Conservation (phyloP, 2,329 filamentous ascomycete species). For the Fusarium hainanense region DNA sequence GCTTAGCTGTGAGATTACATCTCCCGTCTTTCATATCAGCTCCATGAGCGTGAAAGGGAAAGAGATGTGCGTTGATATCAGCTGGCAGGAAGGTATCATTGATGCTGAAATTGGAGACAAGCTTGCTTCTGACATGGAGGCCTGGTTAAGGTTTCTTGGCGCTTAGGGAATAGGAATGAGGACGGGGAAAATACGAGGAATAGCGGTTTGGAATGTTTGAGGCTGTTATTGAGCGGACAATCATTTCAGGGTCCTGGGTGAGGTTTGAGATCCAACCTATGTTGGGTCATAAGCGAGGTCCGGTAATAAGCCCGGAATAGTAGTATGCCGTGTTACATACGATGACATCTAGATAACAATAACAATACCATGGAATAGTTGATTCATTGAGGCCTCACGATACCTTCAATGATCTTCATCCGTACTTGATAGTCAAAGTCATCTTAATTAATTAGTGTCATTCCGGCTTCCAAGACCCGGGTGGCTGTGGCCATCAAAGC, state of each 20-base stretch:
- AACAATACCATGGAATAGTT: neutral
- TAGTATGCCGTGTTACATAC: neutral
- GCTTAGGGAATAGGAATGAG: slow-evolving; percentile 17
- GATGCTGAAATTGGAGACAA: slow-evolving; percentile 33
- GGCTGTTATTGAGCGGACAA: neutral
- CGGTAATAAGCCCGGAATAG: neutral
- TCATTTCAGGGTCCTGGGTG: neutral
- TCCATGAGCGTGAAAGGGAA: slow-evolving; percentile 38
- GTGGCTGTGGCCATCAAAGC: slow-evolving; percentile 20
- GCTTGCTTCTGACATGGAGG: slow-evolving; percentile 36
- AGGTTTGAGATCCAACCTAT: neutral
- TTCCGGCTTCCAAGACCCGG: slow-evolving; percentile 11
- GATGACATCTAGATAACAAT: neutral
- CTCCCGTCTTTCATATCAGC: slow-evolving; percentile 39
- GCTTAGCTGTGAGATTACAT: slow-evolving; percentile 37
- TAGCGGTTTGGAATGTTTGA: slow-evolving; percentile 1
- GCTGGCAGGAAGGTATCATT: slow-evolving; percentile 41
- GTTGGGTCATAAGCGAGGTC: neutral
- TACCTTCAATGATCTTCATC: neutral
- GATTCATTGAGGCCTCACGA: neutral
- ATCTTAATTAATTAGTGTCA: slow-evolving; percentile 8
- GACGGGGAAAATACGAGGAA: neutral
- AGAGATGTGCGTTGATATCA: slow-evolving; percentile 41
- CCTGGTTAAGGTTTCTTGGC: slow-evolving; percentile 39
- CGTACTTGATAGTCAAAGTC: neutral